A percentile compares a stretch with the other conserved stretches of the same genome.
phyloP scores from a whole-genome alignment of 1,284 basidiomycete species.

The Cutaneotrichosporon daszewskae region DNA sequence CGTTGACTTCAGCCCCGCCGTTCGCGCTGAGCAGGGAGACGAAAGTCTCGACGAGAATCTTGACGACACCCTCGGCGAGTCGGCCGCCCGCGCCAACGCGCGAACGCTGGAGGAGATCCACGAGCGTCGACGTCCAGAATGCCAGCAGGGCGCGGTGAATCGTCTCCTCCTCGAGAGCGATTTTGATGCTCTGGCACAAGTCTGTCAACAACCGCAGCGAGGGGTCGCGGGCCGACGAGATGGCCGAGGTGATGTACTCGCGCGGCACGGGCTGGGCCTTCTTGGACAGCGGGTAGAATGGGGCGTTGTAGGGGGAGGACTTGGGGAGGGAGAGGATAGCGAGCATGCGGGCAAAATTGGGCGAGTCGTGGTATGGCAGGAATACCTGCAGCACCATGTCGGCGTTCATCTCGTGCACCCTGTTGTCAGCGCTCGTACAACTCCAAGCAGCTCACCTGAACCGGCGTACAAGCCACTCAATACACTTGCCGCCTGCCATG shows the following conservation, averaged over 20 bases:
- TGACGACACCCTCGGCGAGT: slow-evolving; percentile 38
- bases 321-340: slow-evolving; percentile 70
- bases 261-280: slow-evolving; percentile 67
- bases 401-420: slow-evolving; percentile 90
- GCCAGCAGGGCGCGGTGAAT: slow-evolving; percentile 69
- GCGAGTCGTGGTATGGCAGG: slow-evolving; percentile 89
- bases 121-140: slow-evolving; percentile 75
- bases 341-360: slow-evolving; percentile 90
- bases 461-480: slow-evolving; percentile 92
- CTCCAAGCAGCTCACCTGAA: slow-evolving; percentile 62
- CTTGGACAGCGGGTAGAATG: slow-evolving; percentile 69
- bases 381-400: slow-evolving; percentile 73
- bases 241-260: slow-evolving; percentile 63
- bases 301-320: slow-evolving; percentile 38
- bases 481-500: slow-evolving; percentile 71
- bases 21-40: slow-evolving; percentile 30
- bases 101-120: slow-evolving; percentile 66
- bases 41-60: slow-evolving; percentile 44
- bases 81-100: slow-evolving; percentile 25
- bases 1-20: slow-evolving; percentile 40
- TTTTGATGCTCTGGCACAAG: slow-evolving; percentile 38
- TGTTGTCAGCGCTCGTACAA: slow-evolving; percentile 42
- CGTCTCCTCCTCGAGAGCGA: slow-evolving; percentile 53
- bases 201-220: slow-evolving; percentile 59
- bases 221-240: slow-evolving; percentile 54